Evolutionary conservation across 2,329 filamentous ascomycete genomes (phyloP).

Genomic region (Colletotrichum tropicicola): DNA sequence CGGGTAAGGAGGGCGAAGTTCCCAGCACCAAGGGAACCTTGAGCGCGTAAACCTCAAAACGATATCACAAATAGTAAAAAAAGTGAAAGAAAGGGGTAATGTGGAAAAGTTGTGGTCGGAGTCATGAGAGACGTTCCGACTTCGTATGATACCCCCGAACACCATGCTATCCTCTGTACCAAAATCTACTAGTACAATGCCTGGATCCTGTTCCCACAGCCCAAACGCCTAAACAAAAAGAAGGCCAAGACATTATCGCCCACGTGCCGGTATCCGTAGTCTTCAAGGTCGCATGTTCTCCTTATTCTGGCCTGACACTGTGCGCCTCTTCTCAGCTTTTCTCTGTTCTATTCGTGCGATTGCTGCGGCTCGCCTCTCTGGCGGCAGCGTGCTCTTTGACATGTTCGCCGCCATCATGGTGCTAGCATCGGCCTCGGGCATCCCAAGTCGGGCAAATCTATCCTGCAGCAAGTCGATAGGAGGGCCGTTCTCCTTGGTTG

Average conservation of each 20-base stretch:
- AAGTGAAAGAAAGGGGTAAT: background rate
- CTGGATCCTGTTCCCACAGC: constrained; percentile 15
- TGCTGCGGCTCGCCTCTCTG: constrained; percentile 62
- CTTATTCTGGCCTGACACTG: constrained; percentile 50
- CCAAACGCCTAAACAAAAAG: constrained; percentile 15
- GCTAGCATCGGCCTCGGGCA: constrained; percentile 42
- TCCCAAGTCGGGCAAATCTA: constrained; percentile 55
- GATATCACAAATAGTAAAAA: constrained; percentile 11
- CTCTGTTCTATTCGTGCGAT: constrained; percentile 63
- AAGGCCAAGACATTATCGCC: constrained; percentile 22
- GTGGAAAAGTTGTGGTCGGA: constrained; percentile 15
- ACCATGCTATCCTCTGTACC: constrained; percentile 27
- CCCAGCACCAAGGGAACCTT: constrained; percentile 96
- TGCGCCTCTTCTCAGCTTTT: constrained; percentile 58
- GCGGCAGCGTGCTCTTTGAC: constrained; percentile 54
- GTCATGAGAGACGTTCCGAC: constrained; percentile 15
- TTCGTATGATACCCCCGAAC: constrained; percentile 30
- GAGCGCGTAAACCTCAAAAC: constrained; percentile 50
- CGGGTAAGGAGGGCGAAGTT: constrained; percentile 88
- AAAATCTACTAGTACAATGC: constrained; percentile 25
- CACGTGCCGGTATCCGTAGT: constrained; percentile 1
- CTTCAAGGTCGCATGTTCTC: constrained; percentile 57
- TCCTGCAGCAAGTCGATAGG: constrained; percentile 56
- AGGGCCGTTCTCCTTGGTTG: constrained; percentile 36
- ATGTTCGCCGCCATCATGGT: constrained; percentile 46